Evolutionary conservation across 1,284 basidiomycete genomes (phyloP), one percentile per base, ranked within the genome.

Genomic region (Ganoderma sp.): DNA sequence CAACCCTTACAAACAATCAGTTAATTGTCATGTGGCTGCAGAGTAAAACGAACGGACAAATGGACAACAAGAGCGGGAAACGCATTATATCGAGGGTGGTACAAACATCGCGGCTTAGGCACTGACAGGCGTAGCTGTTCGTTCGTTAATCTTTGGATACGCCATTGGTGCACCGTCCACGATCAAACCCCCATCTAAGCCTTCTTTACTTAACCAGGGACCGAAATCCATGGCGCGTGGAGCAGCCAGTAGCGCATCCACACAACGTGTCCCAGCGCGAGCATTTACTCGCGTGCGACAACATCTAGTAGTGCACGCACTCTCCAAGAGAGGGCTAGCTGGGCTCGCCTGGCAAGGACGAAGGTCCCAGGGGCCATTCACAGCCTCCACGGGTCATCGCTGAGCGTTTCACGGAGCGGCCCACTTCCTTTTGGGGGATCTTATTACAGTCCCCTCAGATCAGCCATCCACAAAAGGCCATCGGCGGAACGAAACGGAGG

Each of bases 221-320:
- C n/a, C n/a, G n/a, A n/a, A n/a, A n/a, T n/a, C n/a, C n/a, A n/a
- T n/a, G n/a, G n/a, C n/a, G n/a, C n/a, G n/a, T n/a, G n/a, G n/a
- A n/a, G n/a, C n/a, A n/a, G n/a, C n/a, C 71, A 63, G 63, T 67
- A 65, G 64, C 66, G 64, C 66, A 43, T 41, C 66, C 65, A 67
- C 61, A 64, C 48, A 39, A 34, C 56, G 65, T 48, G 4, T 68
- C 63, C 54, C 65, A 65, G 68, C 64, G 64, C 65, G 50, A 61
- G 66, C 66, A 68, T 57, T 54, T 34, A 28, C 42, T 42, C 63
- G 32, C 43, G n/a, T n/a, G 60, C 65, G 63, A 66, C 60, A 65
- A 25, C 68, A 69, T 72, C 68, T 65, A 67, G 70, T 68, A 60
- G 52, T 57, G 48, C 64, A 59, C 48, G 58, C 39, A 60, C 48